A percentile compares a stretch with the other conserved stretches of the same genome.
These are phyloP conservation scores for Picea engelmannii DNA, from an alignment of 83 land plant species.

Conservation along the genomic window DNA sequence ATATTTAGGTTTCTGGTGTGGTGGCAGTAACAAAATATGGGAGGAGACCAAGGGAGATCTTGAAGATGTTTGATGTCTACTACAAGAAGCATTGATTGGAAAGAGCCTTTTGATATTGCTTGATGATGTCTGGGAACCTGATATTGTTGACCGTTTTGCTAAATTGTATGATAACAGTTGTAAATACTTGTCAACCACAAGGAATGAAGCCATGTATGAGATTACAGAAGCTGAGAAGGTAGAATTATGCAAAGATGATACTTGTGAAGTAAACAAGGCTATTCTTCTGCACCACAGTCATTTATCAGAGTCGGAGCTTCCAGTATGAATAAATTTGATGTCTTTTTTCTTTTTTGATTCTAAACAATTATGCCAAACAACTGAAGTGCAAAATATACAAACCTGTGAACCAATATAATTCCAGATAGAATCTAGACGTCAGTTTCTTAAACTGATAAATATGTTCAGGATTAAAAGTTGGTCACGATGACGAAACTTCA, in stretches of 20 bases:
- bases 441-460: neutral
- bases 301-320: slow-evolving; percentile 36
- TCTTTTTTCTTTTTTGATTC: neutral
- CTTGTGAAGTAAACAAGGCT: slow-evolving; percentile 38
- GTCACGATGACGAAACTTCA: neutral
- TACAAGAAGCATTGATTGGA: slow-evolving; percentile 49
- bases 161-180: slow-evolving; percentile 54
- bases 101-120: slow-evolving; percentile 50
- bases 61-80: slow-evolving; percentile 42
- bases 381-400: neutral
- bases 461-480: neutral
- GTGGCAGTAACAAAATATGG: slow-evolving; percentile 26
- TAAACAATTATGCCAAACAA: neutral
- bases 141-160: slow-evolving; percentile 47
- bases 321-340: slow-evolving; percentile 26
- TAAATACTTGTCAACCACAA: slow-evolving; percentile 47
- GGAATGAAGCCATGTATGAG: slow-evolving; percentile 51
- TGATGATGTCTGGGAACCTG: slow-evolving; percentile 68
- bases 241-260: slow-evolving; percentile 46
- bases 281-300: slow-evolving; percentile 51
- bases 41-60: slow-evolving; percentile 35
- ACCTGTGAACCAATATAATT: neutral
- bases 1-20: slow-evolving; percentile 33
- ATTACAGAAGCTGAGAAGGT: slow-evolving; percentile 59
- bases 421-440: neutral